Percentiles rank a stretch among this genome's conserved stretches.
Conservation (phyloP, 352 stramenopile genomes). For the Globisporangium lucens region DNA sequence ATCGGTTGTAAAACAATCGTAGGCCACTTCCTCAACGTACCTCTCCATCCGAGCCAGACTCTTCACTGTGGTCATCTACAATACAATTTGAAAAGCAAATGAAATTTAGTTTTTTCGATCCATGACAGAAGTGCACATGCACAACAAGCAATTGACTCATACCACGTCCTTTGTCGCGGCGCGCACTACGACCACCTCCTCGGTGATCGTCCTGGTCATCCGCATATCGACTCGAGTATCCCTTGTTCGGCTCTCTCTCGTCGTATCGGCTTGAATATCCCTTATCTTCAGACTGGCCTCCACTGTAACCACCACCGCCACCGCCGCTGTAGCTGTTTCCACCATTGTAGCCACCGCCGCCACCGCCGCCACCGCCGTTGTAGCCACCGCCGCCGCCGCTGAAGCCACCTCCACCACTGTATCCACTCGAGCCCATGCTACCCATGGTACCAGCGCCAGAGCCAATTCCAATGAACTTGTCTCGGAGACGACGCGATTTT, state of each 20-base stretch:
- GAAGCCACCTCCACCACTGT: slow-evolving; percentile 22
- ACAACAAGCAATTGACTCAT: not conserved
- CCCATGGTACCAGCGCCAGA: slow-evolving; percentile 41
- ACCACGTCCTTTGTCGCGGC: slow-evolving; percentile 42
- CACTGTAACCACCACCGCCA: slow-evolving; percentile 20
- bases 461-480: slow-evolving; percentile 89
- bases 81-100: not conserved
- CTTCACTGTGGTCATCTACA: slow-evolving; percentile 54
- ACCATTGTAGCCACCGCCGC: slow-evolving; percentile 35
- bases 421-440: slow-evolving; percentile 23
- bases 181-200: slow-evolving; percentile 28
- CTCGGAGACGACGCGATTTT: slow-evolving; percentile 77
- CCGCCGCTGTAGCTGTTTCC: slow-evolving; percentile 27
- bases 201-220: slow-evolving; percentile 58
- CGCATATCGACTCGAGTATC: slow-evolving; percentile 70
- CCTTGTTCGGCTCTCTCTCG: slow-evolving; percentile 48
- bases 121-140: too few species aligned
- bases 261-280: slow-evolving; percentile 42
- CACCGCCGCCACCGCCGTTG: slow-evolving; percentile 27
- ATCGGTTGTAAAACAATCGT: not conserved
- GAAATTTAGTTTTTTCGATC: too few species aligned
- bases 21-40: slow-evolving; percentile 15
- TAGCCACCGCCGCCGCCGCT: slow-evolving; percentile 25
- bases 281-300: slow-evolving; percentile 25
- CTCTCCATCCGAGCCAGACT: slow-evolving; percentile 75